Percentiles rank a stretch among this genome's conserved stretches.
phyloP scores from a whole-genome alignment of 768 basidiomycete genomes.

The Candolleomyces aberdarensis region DNA sequence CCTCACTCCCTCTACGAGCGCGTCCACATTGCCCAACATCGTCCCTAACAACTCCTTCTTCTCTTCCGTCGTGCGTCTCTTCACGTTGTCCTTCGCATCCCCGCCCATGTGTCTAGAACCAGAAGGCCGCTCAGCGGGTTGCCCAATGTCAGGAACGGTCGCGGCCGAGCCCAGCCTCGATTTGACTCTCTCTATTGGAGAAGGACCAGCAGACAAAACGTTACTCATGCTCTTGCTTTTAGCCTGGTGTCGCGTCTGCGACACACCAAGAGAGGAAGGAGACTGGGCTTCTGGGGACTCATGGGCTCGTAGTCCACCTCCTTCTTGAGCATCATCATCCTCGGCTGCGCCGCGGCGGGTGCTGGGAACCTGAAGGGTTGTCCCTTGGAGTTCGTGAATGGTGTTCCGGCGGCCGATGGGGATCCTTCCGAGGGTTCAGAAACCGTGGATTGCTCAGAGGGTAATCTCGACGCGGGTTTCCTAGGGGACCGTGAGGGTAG shows the following conservation, averaged over 20 bases:
- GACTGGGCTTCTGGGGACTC: slow-evolving; percentile 55
- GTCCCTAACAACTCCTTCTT: slow-evolving; percentile 78
- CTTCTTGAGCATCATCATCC: slow-evolving; percentile 61
- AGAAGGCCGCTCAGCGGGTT: not conserved
- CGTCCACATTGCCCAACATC: slow-evolving; percentile 90
- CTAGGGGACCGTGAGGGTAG: not conserved
- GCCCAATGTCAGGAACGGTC: not conserved
- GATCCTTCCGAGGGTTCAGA: not conserved
- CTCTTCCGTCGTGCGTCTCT: slow-evolving; percentile 62
- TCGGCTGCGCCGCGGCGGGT: slow-evolving; percentile 30
- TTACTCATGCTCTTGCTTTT: slow-evolving; percentile 11
- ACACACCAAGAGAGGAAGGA: not conserved
- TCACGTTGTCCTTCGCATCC: not conserved
- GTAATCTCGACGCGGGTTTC: slow-evolving; percentile 21
- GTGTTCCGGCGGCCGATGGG: not conserved
- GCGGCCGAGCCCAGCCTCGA: slow-evolving; percentile 14
- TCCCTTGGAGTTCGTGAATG: not conserved
- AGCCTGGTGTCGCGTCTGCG: not conserved
- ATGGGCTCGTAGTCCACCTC: slow-evolving; percentile 73
- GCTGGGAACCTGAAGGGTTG: slow-evolving; percentile 19
- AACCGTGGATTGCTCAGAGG: not conserved
- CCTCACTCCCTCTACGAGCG: slow-evolving; percentile 81
- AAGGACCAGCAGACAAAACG: not conserved
- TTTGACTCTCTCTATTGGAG: not conserved
- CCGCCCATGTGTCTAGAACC: not conserved